Conservation (phyloP, 2,329 filamentous ascomycete genomes). For the Geoglossum cookeanum region DNA sequence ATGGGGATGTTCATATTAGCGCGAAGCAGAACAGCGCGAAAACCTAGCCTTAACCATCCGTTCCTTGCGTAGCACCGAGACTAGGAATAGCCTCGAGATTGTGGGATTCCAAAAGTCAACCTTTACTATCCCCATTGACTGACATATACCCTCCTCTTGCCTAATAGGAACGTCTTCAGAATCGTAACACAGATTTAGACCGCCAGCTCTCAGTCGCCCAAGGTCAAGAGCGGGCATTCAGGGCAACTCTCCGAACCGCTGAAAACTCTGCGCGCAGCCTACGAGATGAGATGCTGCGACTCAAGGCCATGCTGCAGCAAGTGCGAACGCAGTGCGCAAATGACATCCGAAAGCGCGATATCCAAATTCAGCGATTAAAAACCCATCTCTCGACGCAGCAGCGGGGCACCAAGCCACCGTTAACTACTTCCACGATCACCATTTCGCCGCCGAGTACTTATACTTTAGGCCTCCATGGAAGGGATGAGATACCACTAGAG, state of each 20-base stretch:
- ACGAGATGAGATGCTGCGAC: slow-evolving; percentile 63
- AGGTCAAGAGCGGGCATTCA: slow-evolving; percentile 50
- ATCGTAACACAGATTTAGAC: slow-evolving; percentile 34
- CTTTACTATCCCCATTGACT: neutral
- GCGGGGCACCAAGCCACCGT: neutral
- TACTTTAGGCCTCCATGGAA: slow-evolving; percentile 5
- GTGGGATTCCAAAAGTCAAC: slow-evolving; percentile 26
- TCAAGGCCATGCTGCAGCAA: slow-evolving; percentile 65
- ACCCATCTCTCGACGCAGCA: slow-evolving; percentile 49
- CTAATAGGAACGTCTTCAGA: slow-evolving; percentile 31
- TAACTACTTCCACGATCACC: neutral
- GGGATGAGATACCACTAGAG: slow-evolving; percentile 22
- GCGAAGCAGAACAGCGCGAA: slow-evolving; percentile 78
- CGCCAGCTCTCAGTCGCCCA: slow-evolving; percentile 40
- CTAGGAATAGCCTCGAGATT: slow-evolving; percentile 53
- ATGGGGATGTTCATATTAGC: slow-evolving; percentile 29
- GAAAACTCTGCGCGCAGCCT: slow-evolving; percentile 57
- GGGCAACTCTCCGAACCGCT: slow-evolving; percentile 50
- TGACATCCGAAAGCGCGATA: slow-evolving; percentile 76
- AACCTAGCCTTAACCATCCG: slow-evolving; percentile 62
- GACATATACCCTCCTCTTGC: neutral
- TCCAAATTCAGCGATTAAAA: slow-evolving; percentile 77
- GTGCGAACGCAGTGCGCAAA: slow-evolving; percentile 74
- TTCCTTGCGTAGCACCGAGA: slow-evolving; percentile 52
- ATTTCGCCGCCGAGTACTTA: slow-evolving; percentile 5